These are phyloP conservation scores for Penicillium psychrosexuale DNA, from an alignment of 2,329 filamentous ascomycete species.

Conservation along the genomic window DNA sequence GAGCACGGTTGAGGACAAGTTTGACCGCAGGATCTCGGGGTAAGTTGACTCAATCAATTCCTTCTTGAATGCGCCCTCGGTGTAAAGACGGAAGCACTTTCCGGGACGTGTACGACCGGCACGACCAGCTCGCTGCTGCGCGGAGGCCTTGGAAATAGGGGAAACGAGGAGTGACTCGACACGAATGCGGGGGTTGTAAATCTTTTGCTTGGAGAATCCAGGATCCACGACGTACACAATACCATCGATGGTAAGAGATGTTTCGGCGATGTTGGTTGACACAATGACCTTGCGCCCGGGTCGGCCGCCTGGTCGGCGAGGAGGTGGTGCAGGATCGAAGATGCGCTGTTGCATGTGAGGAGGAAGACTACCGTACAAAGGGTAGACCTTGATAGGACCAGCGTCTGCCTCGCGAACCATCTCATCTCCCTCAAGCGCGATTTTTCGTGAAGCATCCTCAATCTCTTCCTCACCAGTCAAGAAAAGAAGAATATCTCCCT, in stretches of 20 bases:
- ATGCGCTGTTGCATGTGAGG: conserved; percentile 92
- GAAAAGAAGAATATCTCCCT: conserved; percentile 92
- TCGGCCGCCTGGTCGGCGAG: conserved; percentile 69
- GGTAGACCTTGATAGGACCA: conserved; percentile 85
- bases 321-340: conserved; percentile 80
- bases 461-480: conserved; percentile 98
- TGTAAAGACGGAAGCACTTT: conserved; percentile 97
- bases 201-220: conserved; percentile 98
- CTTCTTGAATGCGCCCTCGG: conserved; percentile 92
- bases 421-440: conserved; percentile 84
- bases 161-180: conserved; percentile 97
- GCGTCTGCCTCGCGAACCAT: conserved; percentile 87
- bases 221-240: conserved; percentile 99
- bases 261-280: conserved; percentile 97
- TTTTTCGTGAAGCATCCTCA: conserved; percentile 91
- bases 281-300: conserved; percentile 93
- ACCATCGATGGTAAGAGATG: conserved; percentile 93
- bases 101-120: conserved; percentile 96
- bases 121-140: conserved; percentile 96
- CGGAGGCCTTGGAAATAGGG: conserved; percentile 95
- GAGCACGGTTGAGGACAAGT: conserved; percentile 88
- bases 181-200: conserved; percentile 94
- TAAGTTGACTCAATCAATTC: conserved; percentile 97
- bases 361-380: conserved; percentile 88
- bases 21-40: conserved; percentile 91